Base-by-base conservation (phyloP, 148 eudicot genomes). In the Simmondsia chinensis region DNA sequence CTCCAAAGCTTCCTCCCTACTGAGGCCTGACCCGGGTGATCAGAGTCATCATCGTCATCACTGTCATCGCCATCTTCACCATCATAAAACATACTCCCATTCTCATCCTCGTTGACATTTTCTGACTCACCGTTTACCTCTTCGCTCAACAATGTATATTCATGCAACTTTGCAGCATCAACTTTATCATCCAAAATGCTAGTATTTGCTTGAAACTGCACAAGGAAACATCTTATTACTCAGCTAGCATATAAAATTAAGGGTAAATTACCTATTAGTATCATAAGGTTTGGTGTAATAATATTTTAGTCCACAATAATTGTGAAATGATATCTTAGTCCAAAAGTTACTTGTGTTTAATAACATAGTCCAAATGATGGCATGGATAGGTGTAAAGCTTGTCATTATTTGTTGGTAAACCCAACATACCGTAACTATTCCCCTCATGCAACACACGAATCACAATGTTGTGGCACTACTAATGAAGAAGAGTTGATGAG, bases 1-100 rank as follows among this genome's bases (percentile, higher is more conserved):
- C 44, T 87, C 89, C 80, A 87, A 3, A 87, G 11, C 71, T 74
- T 69, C 72, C 62, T 76, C 40, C 67, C 48, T 15, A 80, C 47
- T 0, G 96, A 82, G 6, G 30, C 69, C 40, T 74, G 75, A 73
- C 86, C 89, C 9, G 75, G 88, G 40, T 74, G 72, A 7, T 61
- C 60, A 3, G 15, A 28, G 1, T 41, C 40, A 42, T 15, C 68
- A 9, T 13, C 63, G 14, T 46, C 52, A 23, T 50, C 56, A 14
- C 32, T 48, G 18, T 14, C 49, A 9, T 33, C 42, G 4, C 48
- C 50, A 20, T 56, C 53, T 5, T 65, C 61, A 19, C 54, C 49
- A 21, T 71, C 73, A 21, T 58, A 28, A 36, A 69, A 59, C 23
- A 61, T 33, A 64, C 65, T 69, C 45, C 43, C 64, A 5, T 48